Evolutionary conservation across 169 alveolate species (phyloP), one percentile per base, ranked within the genome.

Genomic region (Eimeria maxima): DNA sequence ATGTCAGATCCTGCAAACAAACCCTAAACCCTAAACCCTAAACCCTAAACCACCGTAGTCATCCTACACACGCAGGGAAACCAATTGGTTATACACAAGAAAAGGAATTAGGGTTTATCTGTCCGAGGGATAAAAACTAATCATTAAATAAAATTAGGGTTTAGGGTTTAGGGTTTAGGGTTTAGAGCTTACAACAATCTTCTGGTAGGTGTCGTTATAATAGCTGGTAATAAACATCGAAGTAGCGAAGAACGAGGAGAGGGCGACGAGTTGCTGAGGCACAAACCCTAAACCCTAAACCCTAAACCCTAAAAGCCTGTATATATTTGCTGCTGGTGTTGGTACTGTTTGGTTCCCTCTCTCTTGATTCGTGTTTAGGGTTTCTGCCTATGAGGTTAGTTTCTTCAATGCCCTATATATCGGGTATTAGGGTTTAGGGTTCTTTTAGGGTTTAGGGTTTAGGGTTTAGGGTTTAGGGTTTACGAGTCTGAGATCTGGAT

Each of bases 401-500:
- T n/a, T n/a, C n/a, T n/a, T n/a, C n/a, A n/a, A n/a, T n/a, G n/a
- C n/a, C n/a, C n/a, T n/a, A n/a, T n/a, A n/a, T n/a, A n/a, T n/a
- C n/a, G 78, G 8, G 78, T 22, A n/a, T 11, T 6, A n/a, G 78
- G 44, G 38, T 67, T 67, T 67, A 27, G 78, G 27, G 78, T 27
- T n/a, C 16, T 22, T 5, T 71, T 27, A 38, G 47, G 47, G 47
- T 67, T 67, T 67, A 27, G 78, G 27, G 78, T 38, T 71, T 27
- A 27, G 42, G 81, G 81, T 71, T 27, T 38, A 71, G 50, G 88
- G 88, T 38, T 29, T 44, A 29, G 38, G 63, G 60, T 96, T 87
- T 95, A 96, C 97, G 93, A 97, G 97, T 94, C 98, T 97, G 94
- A 98, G 88, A 86, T 98, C 99, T 27, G 99, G 99, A 96, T 98